Evolutionary conservation across 2,329 filamentous ascomycete genomes (phyloP).

Genomic region (Diplodia sapinea): DNA sequence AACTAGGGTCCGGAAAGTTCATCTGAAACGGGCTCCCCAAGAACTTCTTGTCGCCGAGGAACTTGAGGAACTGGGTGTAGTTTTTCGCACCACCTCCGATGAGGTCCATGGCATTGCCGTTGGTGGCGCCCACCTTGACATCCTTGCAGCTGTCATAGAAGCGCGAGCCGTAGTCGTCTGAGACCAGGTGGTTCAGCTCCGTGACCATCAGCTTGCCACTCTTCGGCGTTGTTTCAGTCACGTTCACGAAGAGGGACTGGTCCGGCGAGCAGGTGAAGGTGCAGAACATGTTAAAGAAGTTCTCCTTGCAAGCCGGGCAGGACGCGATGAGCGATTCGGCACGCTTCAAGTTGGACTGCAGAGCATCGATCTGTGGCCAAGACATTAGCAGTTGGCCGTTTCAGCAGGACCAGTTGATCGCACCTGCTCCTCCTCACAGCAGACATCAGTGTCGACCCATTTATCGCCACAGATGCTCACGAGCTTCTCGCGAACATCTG

Average conservation of each 20-base stretch:
- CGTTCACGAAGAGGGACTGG: slow-evolving; percentile 92
- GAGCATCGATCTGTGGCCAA: slow-evolving; percentile 68
- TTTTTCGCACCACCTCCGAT: slow-evolving; percentile 95
- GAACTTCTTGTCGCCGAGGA: slow-evolving; percentile 88
- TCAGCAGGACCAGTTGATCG: slow-evolving; percentile 30
- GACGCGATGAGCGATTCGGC: slow-evolving; percentile 89
- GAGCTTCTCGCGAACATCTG: slow-evolving; percentile 74
- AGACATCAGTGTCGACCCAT: slow-evolving; percentile 84
- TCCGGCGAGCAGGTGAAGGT: slow-evolving; percentile 98
- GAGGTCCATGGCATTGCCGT: slow-evolving; percentile 91
- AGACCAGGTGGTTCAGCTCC: slow-evolving; percentile 88
- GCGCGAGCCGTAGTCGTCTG: slow-evolving; percentile 79
- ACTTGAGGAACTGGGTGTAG: slow-evolving; percentile 84
- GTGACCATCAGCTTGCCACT: slow-evolving; percentile 72
- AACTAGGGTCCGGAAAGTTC: slow-evolving; percentile 74
- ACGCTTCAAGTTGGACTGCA: slow-evolving; percentile 83
- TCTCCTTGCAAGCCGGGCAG: slow-evolving; percentile 95
- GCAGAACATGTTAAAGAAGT: slow-evolving; percentile 98
- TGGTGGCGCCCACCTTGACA: slow-evolving; percentile 95
- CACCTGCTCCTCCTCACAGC: slow-evolving; percentile 82
- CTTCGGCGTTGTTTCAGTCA: slow-evolving; percentile 74
- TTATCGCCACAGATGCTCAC: slow-evolving; percentile 84
- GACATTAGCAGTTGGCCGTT: slow-evolving; percentile 5
- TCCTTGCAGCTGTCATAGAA: slow-evolving; percentile 99
- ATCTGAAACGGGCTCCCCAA: slow-evolving; percentile 97